These are phyloP conservation scores for Sporisorium scitamineum DNA, from an alignment of 1,284 basidiomycete species.

Conservation along the genomic window DNA sequence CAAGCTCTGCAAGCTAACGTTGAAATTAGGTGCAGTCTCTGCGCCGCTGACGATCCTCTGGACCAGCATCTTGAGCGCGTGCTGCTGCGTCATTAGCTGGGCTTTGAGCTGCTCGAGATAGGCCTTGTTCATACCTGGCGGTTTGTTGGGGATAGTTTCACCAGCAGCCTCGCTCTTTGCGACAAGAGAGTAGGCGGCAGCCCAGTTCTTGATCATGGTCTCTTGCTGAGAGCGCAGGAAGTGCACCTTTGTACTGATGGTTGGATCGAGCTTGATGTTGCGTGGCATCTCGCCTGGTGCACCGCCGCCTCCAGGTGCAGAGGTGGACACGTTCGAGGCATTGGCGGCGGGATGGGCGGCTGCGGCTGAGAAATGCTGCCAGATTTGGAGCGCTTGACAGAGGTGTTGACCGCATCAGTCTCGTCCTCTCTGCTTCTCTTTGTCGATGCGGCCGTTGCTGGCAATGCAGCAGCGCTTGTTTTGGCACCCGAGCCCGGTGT, in stretches of 20 bases:
- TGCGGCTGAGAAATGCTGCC: conserved; percentile 38
- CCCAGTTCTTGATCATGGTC: conserved; percentile 60
- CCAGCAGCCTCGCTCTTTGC: conserved; percentile 18
- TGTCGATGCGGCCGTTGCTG: conserved; percentile 2
- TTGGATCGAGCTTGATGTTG: conserved; percentile 45
- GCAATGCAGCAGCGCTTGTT: neutral
- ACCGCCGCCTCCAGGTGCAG: neutral
- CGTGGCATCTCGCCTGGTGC: conserved; percentile 13
- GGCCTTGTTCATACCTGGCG: conserved; percentile 40
- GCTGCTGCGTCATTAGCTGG: conserved; percentile 55
- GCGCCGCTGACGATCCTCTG: conserved; percentile 43
- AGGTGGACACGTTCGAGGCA: neutral
- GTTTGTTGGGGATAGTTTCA: conserved; percentile 10
- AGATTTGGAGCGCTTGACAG: conserved; percentile 44
- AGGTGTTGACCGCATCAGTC: conserved; percentile 3
- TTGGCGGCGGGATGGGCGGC: conserved; percentile 1
- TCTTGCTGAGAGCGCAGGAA: conserved; percentile 60
- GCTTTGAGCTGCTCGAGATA: conserved; percentile 56
- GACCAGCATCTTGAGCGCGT: conserved; percentile 49
- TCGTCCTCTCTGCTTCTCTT: conserved; percentile 41
- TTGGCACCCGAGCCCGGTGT: conserved; percentile 5
- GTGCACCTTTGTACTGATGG: conserved; percentile 46
- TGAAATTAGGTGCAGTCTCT: conserved; percentile 50
- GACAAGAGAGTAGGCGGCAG: conserved; percentile 31
- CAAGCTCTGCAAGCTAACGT: conserved; percentile 52